These are phyloP conservation scores for Colletotrichum sublineola DNA, from an alignment of 2,329 filamentous ascomycete genomes.

Conservation along the genomic window DNA sequence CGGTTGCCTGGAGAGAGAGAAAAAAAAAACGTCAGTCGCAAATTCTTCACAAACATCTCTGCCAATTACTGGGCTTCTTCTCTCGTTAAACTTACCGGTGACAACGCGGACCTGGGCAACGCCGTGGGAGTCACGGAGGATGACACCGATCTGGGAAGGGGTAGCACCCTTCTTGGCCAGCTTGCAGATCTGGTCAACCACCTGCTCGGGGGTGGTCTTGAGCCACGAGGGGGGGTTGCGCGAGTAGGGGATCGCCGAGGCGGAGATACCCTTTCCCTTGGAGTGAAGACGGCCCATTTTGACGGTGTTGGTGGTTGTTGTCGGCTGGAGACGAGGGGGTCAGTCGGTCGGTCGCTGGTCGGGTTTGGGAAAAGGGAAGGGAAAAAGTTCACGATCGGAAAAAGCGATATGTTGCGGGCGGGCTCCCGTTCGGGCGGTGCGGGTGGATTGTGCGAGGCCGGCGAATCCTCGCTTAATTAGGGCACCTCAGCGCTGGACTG, in stretches of 20 bases:
- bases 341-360: conserved; percentile 42
- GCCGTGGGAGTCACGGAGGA: conserved; percentile 98
- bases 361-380: conserved; percentile 29
- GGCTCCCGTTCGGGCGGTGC: conserved; percentile 45
- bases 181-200: conserved; percentile 99
- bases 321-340: conserved; percentile 40
- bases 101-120: conserved; percentile 98
- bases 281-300: conserved; percentile 98
- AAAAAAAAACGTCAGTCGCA: conserved; percentile 54
- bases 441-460: conserved; percentile 56
- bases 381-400: conserved; percentile 40
- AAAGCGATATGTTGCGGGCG: conserved; percentile 33
- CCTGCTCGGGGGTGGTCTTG: conserved; percentile 98
- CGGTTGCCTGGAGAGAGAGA: conserved; percentile 86
- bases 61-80: background rate
- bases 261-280: conserved; percentile 99
- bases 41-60: conserved; percentile 17
- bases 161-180: conserved; percentile 99
- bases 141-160: conserved; percentile 98
- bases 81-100: conserved; percentile 77
- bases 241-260: conserved; percentile 97
- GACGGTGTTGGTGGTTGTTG: conserved; percentile 52
- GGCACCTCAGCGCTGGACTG: conserved; percentile 46
- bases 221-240: conserved; percentile 93
- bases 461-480: conserved; percentile 62